Conservation (phyloP, 345 rosid species). For the Fremontodendron californicum region DNA sequence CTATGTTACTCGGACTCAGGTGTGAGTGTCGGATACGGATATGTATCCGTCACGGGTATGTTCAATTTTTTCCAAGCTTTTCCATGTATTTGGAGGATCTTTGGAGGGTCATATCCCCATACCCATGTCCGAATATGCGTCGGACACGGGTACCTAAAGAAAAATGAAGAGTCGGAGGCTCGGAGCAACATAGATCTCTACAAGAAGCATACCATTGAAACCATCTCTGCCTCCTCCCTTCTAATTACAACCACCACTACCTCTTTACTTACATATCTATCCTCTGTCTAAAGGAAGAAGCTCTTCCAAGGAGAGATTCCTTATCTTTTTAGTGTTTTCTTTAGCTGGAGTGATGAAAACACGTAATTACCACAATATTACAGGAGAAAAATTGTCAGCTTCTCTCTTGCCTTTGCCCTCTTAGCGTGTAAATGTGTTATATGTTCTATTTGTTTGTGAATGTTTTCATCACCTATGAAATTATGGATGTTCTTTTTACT, state of each 20-base stretch:
- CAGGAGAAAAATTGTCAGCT: background rate
- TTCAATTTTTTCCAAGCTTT: too few species aligned
- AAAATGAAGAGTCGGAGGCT: too few species aligned
- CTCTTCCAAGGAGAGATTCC: background rate
- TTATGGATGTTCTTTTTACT: background rate
- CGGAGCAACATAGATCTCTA: too few species aligned
- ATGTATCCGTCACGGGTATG: too few species aligned
- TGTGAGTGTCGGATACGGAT: too few species aligned
- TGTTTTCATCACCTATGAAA: background rate
- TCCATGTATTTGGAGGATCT: too few species aligned
- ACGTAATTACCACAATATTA: background rate
- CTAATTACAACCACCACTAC: background rate
- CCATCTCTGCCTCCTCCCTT: background rate
- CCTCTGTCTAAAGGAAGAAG: background rate
- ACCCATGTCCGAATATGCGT: too few species aligned
- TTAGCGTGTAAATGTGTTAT: background rate
- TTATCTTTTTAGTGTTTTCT: background rate
- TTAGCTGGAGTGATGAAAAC: background rate
- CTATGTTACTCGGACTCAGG: too few species aligned
- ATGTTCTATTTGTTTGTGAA: background rate
- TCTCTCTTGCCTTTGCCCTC: constrained; percentile 1
- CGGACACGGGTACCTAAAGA: too few species aligned
- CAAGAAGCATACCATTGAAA: background rate
- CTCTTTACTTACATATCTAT: background rate
- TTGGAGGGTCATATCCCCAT: too few species aligned